Evolutionary conservation across 192 early-diverging fungal genomes (phyloP).

Genomic region (Ambispora gerdemannii): DNA sequence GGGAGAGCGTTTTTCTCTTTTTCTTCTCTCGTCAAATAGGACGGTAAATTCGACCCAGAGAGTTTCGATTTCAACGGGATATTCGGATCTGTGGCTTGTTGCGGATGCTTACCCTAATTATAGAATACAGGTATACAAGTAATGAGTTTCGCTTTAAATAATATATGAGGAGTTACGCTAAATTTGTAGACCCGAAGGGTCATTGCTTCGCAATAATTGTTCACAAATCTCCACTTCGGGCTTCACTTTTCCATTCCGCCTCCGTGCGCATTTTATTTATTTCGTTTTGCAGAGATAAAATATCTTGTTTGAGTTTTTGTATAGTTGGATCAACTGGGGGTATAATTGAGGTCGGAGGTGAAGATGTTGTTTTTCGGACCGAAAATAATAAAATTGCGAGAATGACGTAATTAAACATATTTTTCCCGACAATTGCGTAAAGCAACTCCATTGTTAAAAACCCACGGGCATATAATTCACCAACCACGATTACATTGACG

Average conservation of each 20-base stretch:
- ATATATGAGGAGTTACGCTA: not conserved
- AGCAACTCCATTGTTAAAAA: not conserved
- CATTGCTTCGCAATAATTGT: not conserved
- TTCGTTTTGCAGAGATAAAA: not conserved
- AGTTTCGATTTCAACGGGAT: not conserved
- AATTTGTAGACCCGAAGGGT: not conserved
- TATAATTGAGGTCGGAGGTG: not conserved
- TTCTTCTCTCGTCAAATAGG: not conserved
- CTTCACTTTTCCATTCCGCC: not conserved
- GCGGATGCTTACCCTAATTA: not conserved
- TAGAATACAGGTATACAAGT: not conserved
- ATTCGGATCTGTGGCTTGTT: not conserved
- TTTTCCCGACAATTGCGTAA: not conserved
- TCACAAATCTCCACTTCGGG: not conserved
- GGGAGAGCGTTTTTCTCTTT: not conserved
- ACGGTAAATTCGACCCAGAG: not conserved
- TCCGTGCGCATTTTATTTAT: not conserved
- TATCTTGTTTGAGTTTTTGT: conserved; percentile 7
- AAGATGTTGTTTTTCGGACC: not conserved
- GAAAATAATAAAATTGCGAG: not conserved
- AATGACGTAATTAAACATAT: not conserved
- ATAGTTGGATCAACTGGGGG: not conserved
- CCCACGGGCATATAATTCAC: not conserved
- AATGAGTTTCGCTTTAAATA: not conserved
- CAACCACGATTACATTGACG: not conserved